Evolutionary conservation across 1,284 basidiomycete genomes (phyloP), one percentile per base, ranked within the genome.

Genomic region (Erythrobasidium hasegawianum): DNA sequence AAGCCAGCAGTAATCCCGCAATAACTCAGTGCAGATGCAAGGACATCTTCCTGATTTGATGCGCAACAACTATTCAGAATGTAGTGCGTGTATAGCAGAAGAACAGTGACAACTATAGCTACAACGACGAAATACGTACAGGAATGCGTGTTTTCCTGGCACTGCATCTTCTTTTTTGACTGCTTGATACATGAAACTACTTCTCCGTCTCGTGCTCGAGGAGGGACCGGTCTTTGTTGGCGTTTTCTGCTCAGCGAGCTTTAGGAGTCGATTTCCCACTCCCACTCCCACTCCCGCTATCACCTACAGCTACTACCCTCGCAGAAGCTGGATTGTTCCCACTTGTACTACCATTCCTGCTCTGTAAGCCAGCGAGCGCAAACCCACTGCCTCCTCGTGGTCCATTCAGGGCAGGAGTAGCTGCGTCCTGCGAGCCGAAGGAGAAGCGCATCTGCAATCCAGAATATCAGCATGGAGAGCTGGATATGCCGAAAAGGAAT

Each of bases 381-480:
- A 53, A 53, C 9, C 50, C 50, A 53, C 50, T 16, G 9, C 50
- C 26, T 20, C 16, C 18, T n/a, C 50, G 3, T 11, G 33, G 33
- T 20, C 20, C 26, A 20, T 22, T n/a, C 4, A 53, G n/a, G 7
- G 16, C 22, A 16, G 50, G 50, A 3, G 18, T 53, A n/a, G 50
- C 26, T 29, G 50, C 50, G 50, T 53, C 55, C 1, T 40, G 10
- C 26, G 54, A 39, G 24, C 61, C 61, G 40, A 65, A 65, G 1
- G 62, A 65, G 45, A 56, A 29, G 41, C 62, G 55, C 62, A 65
- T 65, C 62, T 65, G 56, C 8, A 59, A 20, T 18, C 27, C 3
- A 7, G 5, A 8, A 2, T 4, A 40, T 57, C 29, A 41, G 18
- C 55, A 40, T 18, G 18, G 5, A 4, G 7, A 38, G n/a, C 18